Base-by-base conservation (phyloP, 306 rosid species). In the Vicia villosa region DNA sequence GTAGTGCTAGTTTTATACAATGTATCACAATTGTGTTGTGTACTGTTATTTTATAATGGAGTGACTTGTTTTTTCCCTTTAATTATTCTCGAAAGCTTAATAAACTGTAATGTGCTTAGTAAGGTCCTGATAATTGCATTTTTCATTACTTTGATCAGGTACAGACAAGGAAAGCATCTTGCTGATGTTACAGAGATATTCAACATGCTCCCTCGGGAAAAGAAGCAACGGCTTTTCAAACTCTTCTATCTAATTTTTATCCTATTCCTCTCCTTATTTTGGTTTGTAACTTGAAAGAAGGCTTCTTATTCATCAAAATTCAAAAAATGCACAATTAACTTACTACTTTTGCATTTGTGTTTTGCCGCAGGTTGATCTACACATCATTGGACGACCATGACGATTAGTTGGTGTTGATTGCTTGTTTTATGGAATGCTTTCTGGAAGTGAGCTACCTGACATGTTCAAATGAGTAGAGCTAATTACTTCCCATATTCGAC, bases 161-260 rank as follows among this genome's bases (percentile, higher is more conserved):
- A 88, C 57, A 83, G 56, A 68, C 83, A 74, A 34, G 75, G 83
- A 45, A 74, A 74, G 57, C 97, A 94, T 74, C 79, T 91, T 59
- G 83, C 87, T 65, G 99, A 94, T 77, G 99, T 94, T 59, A 94
- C 99, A 8, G 97, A 94, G 96, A 87, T 94, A 80, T 94, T 94
- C 89, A 94, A 87, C 84, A 77, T 84, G 85, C 96, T 94, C 38
- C 38, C 89, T 68, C 63, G 70, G 80, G 97, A 91, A 73, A 94
- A 94, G 84, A 91, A 94, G 86, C 86, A 72, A 60, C 81, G 99
- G 77, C 96, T 94, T 63, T 64, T 84, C 89, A 94, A 94, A 79
- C 97, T 94, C 79, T 80, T 87, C 77, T 94, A 87, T 81, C 84
- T 91, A 13, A 81, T 94, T 46, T 73, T 83, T 54, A 84, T 87